phyloP scores from a whole-genome alignment of 352 stramenopile genomes.

The Phytophthora podocarpi region DNA sequence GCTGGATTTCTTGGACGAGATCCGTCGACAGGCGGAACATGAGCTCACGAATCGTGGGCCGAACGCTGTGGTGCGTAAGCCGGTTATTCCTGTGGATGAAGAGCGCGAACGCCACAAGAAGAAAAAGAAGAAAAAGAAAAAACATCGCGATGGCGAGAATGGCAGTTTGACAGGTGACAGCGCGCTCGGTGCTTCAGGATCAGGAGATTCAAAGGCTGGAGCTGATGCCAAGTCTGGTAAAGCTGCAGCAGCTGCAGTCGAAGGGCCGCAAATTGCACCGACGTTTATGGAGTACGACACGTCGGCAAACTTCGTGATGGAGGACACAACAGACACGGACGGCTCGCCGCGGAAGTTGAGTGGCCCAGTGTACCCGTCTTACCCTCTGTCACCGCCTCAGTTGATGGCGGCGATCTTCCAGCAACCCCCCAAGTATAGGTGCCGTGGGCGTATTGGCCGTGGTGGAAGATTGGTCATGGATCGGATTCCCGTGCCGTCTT shows the following conservation, averaged over 20 bases:
- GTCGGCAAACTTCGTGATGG: constrained; percentile 63
- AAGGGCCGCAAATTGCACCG: constrained; percentile 42
- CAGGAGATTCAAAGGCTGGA: constrained; percentile 18
- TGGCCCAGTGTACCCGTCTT: constrained; percentile 62
- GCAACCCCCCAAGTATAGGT: constrained; percentile 74
- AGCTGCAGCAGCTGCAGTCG: constrained; percentile 14
- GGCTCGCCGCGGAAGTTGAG: constrained; percentile 25
- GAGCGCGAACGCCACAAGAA: constrained; percentile 59
- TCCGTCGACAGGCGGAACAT: constrained; percentile 65
- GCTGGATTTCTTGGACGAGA: constrained; percentile 84
- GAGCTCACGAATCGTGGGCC: constrained; percentile 54
- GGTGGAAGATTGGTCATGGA: constrained; percentile 79
- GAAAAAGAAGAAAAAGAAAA: constrained; percentile 79
- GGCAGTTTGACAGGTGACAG: constrained; percentile 10
- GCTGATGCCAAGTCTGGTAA: constrained; percentile 19
- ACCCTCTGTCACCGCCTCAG: constrained; percentile 61
- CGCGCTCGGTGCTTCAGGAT: neutral
- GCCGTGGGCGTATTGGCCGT: constrained; percentile 71
- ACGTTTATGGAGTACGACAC: constrained; percentile 85
- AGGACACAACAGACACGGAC: constrained; percentile 40
- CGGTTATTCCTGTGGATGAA: constrained; percentile 57
- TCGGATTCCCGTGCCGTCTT: constrained; percentile 61
- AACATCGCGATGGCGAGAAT: constrained; percentile 58
- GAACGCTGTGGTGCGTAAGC: constrained; percentile 51
- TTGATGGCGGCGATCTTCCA: constrained; percentile 74